These are phyloP conservation scores for Penicillium maclennaniae DNA, from an alignment of 495 filamentous ascomycete species.

Conservation along the genomic window DNA sequence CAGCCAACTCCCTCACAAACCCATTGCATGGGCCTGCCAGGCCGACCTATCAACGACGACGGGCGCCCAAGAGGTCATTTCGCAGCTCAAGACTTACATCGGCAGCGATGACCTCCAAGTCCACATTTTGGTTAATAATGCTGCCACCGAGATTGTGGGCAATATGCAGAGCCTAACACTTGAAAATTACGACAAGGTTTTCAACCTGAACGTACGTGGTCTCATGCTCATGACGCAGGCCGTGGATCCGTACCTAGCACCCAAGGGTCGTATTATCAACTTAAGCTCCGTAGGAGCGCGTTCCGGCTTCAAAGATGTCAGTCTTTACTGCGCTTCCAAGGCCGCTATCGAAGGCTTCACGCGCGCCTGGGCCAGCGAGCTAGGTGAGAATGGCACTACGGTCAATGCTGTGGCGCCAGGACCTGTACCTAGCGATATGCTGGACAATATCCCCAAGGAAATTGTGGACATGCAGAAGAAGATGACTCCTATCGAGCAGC, in stretches of 20 bases:
- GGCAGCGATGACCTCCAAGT: neutral
- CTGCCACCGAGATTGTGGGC: neutral
- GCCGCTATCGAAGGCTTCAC: conserved; percentile 43
- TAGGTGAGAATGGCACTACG: conserved; percentile 38
- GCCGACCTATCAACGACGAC: neutral
- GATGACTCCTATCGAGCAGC: conserved; percentile 35
- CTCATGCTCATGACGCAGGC: conserved; percentile 61
- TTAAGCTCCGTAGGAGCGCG: conserved; percentile 43
- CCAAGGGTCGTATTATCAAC: conserved; percentile 3
- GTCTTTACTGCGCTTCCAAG: conserved; percentile 41
- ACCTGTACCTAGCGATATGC: conserved; percentile 35
- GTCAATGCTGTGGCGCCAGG: conserved; percentile 35
- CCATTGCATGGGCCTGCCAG: neutral
- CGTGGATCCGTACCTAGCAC: conserved; percentile 36
- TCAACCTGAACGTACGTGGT: conserved; percentile 56
- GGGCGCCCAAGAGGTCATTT: neutral
- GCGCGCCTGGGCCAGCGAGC: conserved; percentile 36
- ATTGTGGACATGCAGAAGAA: conserved; percentile 29
- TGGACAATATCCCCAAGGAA: conserved; percentile 30
- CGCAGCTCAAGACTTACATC: neutral
- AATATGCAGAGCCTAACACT: neutral
- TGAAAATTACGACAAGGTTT: conserved; percentile 14
- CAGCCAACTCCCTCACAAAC: neutral
- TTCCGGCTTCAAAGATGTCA: conserved; percentile 28
- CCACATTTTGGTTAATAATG: conserved; percentile 8